phyloP scores from a whole-genome alignment of 1,284 basidiomycete genomes.

The Phenoliferia sp. region DNA sequence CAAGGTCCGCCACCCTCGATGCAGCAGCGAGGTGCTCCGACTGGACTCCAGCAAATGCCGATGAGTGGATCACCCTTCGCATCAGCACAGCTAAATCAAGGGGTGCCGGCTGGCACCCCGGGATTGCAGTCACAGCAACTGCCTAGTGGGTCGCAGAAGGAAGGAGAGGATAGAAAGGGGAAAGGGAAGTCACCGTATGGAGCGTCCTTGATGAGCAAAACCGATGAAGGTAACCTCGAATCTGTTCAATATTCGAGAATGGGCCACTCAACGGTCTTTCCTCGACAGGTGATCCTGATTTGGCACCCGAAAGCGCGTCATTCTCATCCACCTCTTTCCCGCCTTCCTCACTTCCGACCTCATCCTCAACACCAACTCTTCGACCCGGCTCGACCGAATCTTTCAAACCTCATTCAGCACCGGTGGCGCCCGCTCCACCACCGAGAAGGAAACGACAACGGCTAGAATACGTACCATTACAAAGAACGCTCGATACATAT shows the following conservation, averaged over 20 bases:
- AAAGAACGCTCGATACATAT: slow-evolving; percentile 67
- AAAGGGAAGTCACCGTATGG: slow-evolving; percentile 11
- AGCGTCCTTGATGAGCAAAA: background rate
- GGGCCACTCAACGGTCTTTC: background rate
- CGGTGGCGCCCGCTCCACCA: slow-evolving; percentile 28
- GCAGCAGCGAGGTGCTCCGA: background rate
- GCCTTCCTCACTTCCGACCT: background rate
- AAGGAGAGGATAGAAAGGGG: slow-evolving; percentile 8
- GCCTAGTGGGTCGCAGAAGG: background rate
- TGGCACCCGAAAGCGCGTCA: background rate
- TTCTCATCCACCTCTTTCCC: background rate
- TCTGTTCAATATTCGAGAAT: background rate
- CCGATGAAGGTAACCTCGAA: background rate
- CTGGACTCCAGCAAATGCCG: background rate
- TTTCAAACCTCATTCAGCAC: background rate
- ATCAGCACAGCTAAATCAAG: background rate
- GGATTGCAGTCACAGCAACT: background rate
- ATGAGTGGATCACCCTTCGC: background rate
- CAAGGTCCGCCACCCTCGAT: background rate
- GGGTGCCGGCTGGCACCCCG: background rate
- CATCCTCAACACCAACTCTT: background rate
- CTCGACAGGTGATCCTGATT: background rate
- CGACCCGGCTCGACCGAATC: slow-evolving; percentile 3
- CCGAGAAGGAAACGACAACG: slow-evolving; percentile 58
- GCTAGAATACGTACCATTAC: slow-evolving; percentile 84